phyloP scores from a whole-genome alignment of 129 eudicot species.

The Daucus carota region DNA sequence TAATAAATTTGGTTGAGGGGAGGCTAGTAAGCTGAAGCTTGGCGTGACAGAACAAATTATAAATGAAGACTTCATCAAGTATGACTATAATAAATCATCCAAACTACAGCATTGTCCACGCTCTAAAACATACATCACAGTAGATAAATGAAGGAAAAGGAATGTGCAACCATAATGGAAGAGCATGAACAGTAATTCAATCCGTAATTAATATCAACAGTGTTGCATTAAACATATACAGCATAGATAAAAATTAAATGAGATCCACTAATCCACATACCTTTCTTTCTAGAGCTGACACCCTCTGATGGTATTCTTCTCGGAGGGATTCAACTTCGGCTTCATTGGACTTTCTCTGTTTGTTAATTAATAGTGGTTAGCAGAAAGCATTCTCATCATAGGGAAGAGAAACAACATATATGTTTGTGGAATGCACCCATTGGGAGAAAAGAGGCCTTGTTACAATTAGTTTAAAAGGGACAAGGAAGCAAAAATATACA shows the following conservation, averaged over 20 bases:
- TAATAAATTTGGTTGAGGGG: neutral
- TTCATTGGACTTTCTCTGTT: conserved; percentile 76
- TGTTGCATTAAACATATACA: neutral
- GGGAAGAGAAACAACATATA: neutral
- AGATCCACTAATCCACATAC: conserved; percentile 25
- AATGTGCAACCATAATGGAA: neutral
- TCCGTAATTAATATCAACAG: neutral
- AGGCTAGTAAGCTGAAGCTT: neutral
- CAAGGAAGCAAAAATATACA: neutral
- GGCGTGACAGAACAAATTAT: neutral
- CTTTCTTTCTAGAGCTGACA: conserved; percentile 83
- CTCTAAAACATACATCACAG: neutral
- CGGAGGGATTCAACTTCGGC: conserved; percentile 76
- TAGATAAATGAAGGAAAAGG: too few relatives aligned
- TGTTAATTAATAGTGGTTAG: conserved; percentile 14
- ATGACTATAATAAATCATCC: neutral
- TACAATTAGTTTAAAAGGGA: neutral
- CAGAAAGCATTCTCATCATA: neutral
- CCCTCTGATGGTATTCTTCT: conserved; percentile 88
- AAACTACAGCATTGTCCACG: neutral
- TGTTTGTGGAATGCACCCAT: neutral
- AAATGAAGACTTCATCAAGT: neutral
- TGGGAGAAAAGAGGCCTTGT: neutral
- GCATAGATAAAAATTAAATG: neutral
- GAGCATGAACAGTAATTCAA: neutral